Evolutionary conservation across 129 eudicot genomes (phyloP).

Genomic region (Lonicera japonica): DNA sequence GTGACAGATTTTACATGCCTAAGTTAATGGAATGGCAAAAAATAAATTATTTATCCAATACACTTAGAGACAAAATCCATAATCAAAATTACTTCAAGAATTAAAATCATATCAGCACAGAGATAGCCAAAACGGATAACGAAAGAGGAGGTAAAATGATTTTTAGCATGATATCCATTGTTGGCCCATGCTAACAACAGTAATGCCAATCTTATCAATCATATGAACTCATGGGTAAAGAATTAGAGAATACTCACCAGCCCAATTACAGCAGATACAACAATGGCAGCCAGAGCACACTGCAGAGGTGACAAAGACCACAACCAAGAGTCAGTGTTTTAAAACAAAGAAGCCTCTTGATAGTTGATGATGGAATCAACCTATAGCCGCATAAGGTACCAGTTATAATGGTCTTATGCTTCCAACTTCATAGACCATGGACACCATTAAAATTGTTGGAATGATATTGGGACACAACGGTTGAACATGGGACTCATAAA

Average conservation of each 20-base stretch:
- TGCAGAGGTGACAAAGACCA: conserved; percentile 35
- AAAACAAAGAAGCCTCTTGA: background rate
- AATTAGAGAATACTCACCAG: conserved; percentile 51
- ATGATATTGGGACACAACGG: background rate
- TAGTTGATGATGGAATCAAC: background rate
- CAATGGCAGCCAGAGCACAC: conserved; percentile 98
- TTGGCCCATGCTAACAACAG: too few relatives aligned
- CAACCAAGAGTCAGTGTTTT: conserved; percentile 5
- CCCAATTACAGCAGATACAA: conserved; percentile 94
- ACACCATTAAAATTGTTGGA: background rate
- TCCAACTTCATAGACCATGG: background rate
- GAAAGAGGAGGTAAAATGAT: too few relatives aligned
- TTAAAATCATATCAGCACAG: too few relatives aligned
- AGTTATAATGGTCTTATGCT: background rate
- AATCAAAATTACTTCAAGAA: too few relatives aligned
- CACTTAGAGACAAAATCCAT: too few relatives aligned
- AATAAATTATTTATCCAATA: too few relatives aligned
- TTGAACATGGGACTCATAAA: background rate
- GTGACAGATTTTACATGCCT: too few relatives aligned
- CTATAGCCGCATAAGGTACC: background rate
- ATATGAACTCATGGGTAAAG: too few relatives aligned
- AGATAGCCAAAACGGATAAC: too few relatives aligned
- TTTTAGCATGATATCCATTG: too few relatives aligned
- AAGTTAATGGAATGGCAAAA: too few relatives aligned
- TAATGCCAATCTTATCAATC: too few relatives aligned